phyloP scores from a whole-genome alignment of 176 grass and related monocot species.

The barley (Hordeum vulgare) region MorexV3_pseudomolecules_assembly NC_058523.1:510473843-510474342 shows the following conservation, averaged over 20 bases:
- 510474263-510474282: constrained; percentile 60
- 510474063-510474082: constrained; percentile 91
- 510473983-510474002: background rate
- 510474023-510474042: constrained; percentile 15
- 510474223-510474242: constrained; percentile 38
- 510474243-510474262: constrained; percentile 64
- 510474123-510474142: background rate
- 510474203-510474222: constrained; percentile 72
- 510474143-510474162: background rate
- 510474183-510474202: constrained; percentile 30
- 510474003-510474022: background rate
- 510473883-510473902: background rate
- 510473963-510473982: background rate
- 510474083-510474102: constrained; percentile 93
- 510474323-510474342: constrained; percentile 26
- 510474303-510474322: background rate
- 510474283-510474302: constrained; percentile 53
- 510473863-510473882: background rate
- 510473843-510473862: background rate
- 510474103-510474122: constrained; percentile 81
- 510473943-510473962: background rate
- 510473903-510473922: background rate
- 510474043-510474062: constrained; percentile 83
- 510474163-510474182: background rate
- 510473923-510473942: background rate